Evolutionary conservation across 1,284 basidiomycete genomes (phyloP), one percentile per base, ranked within the genome.

Genomic region (Austropuccinia psidii): DNA sequence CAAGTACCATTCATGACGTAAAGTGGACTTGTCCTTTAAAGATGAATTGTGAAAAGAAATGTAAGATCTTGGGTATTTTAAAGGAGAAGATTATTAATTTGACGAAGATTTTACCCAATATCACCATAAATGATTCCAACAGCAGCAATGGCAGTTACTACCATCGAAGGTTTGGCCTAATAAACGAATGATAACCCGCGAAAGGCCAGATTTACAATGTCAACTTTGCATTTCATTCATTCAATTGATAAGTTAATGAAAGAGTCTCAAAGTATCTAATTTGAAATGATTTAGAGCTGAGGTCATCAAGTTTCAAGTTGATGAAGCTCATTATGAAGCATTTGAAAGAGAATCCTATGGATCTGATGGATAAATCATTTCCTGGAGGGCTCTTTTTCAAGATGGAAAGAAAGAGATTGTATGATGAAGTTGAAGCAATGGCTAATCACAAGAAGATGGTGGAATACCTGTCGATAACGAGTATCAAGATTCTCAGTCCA

Each of bases 81-180:
- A 19, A 29, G 11, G 24, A 61, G 21, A 35, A 13, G 8, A 27
- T 19, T 15, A 2, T 21, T 9, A 61, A 39, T 4, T 15, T 19
- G 11, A 31, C 27, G 49, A 29, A 17, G 29, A 57, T n/a, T 60
- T 50, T 39, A 73, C 69, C 69, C 69, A 24, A 73, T 73, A 37
- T 73, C 69, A 31, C 69, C 69, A 43, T 73, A 73, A 8, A 73
- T 73, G 45, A 73, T 62, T 17, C 69, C 69, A 33, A 73, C 60
- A 15, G 69, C 57, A 7, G 69, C 69, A 41, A 73, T 62, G 21
- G 69, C 58, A n/a, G 69, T 73, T 37, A 64, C 37, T 0, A 73
- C 6, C 15, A 73, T 35, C 17, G 58, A 47, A 29, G 69, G 69
- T 39, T 45, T 37, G 47, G 69, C 60, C 69, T 73, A 37, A 19